These are phyloP conservation scores for Knoxdaviesia capensis DNA, from an alignment of 2,329 filamentous ascomycete genomes.

Conservation along the genomic window DNA sequence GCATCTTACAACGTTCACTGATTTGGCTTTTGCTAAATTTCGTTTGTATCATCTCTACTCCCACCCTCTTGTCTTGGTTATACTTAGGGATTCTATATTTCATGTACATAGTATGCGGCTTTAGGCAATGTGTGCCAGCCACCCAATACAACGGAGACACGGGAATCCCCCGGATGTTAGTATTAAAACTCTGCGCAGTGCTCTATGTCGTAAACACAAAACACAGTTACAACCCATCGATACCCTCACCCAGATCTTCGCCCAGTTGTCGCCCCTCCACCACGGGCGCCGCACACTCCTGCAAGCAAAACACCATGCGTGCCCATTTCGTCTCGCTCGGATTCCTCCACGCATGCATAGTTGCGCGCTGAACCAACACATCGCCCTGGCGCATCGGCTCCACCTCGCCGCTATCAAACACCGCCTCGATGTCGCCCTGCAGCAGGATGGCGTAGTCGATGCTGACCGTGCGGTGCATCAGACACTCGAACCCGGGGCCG, in stretches of 20 bases:
- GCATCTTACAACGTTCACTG: too few relatives aligned
- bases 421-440: slow-evolving; percentile 29
- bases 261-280: slow-evolving; percentile 1
- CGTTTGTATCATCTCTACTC: too few relatives aligned
- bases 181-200: too few relatives aligned
- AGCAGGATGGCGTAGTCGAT: slow-evolving; percentile 34
- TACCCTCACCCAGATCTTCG: neutral
- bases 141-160: too few relatives aligned
- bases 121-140: too few relatives aligned
- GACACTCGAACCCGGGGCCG: slow-evolving; percentile 15
- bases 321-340: slow-evolving; percentile 24
- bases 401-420: slow-evolving; percentile 28
- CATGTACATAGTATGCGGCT: too few relatives aligned
- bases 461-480: slow-evolving; percentile 31
- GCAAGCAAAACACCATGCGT: slow-evolving; percentile 21
- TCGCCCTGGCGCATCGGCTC: slow-evolving; percentile 26
- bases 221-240: too few relatives aligned
- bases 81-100: too few relatives aligned
- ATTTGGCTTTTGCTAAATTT: too few relatives aligned
- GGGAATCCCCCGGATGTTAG: too few relatives aligned
- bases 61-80: too few relatives aligned
- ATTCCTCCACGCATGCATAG: slow-evolving; percentile 34
- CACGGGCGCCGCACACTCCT: slow-evolving; percentile 11
- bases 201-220: too few relatives aligned
- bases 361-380: slow-evolving; percentile 32